phyloP scores from a whole-genome alignment of 805 yeast genomes.

The Candida broadrunensis region DNA sequence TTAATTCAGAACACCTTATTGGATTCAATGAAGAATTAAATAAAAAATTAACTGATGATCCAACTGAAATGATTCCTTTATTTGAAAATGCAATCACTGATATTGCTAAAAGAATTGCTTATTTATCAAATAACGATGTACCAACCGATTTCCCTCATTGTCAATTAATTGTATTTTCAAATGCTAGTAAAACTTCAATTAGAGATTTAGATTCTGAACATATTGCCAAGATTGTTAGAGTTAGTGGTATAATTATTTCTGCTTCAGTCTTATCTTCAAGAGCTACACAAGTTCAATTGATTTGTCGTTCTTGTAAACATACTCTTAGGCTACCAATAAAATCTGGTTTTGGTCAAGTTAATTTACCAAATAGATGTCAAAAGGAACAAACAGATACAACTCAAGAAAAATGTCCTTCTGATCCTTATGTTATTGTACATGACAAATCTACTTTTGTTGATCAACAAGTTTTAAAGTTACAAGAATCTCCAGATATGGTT shows the following conservation, averaged over 20 bases:
- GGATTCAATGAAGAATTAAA: constrained; percentile 87
- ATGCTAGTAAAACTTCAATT: constrained; percentile 67
- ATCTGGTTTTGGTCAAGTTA: constrained; percentile 69
- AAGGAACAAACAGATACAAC: constrained; percentile 47
- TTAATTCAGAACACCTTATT: constrained; percentile 79
- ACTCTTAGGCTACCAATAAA: constrained; percentile 61
- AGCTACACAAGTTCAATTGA: constrained; percentile 77
- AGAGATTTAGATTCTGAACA: constrained; percentile 84
- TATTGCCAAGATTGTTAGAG: constrained; percentile 83
- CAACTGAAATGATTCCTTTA: constrained; percentile 80
- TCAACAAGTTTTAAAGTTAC: constrained; percentile 90
- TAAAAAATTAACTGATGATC: constrained; percentile 80
- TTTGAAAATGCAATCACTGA: constrained; percentile 83
- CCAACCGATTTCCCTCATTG: constrained; percentile 68
- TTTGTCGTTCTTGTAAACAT: constrained; percentile 87
- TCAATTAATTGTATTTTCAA: constrained; percentile 74
- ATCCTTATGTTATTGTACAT: constrained; percentile 90
- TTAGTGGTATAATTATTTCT: constrained; percentile 90
- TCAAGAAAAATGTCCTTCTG: constrained; percentile 74
- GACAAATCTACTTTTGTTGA: constrained; percentile 92
- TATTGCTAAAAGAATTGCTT: constrained; percentile 73
- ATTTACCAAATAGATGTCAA: constrained; percentile 66
- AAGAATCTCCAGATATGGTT: constrained; percentile 97
- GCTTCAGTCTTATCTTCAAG: constrained; percentile 86
- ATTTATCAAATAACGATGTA: constrained; percentile 49